Percentiles rank a stretch among this genome's conserved stretches.
Conservation (phyloP, 257 asterid species). For the Jasminum sambac region DNA sequence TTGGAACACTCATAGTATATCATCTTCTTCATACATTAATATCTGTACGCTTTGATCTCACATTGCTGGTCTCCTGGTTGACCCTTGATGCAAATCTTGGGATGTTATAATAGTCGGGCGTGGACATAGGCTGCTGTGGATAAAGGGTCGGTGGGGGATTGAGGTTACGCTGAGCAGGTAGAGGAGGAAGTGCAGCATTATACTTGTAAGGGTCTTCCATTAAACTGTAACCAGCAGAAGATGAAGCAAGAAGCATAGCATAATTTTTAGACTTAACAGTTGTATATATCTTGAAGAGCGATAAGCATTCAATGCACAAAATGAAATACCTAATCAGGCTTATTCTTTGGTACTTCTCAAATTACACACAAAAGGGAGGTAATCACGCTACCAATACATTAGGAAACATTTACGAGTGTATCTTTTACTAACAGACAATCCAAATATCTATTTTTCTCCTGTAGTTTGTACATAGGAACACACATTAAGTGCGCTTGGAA, state of each 20-base stretch:
- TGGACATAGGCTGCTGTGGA: slow-evolving; percentile 95
- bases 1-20: neutral
- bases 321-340: neutral
- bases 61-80: slow-evolving; percentile 44
- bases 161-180: slow-evolving; percentile 91
- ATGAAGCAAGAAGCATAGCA: neutral
- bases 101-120: slow-evolving; percentile 76
- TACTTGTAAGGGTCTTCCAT: slow-evolving; percentile 63
- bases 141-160: slow-evolving; percentile 97
- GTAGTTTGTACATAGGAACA: too few relatives aligned
- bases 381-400: neutral
- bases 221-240: slow-evolving; percentile 40
- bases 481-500: too few relatives aligned
- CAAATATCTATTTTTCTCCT: too few relatives aligned
- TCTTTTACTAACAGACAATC: too few relatives aligned
- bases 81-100: slow-evolving; percentile 55
- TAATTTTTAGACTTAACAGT: neutral
- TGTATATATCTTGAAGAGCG: neutral
- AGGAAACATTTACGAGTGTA: too few relatives aligned
- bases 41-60: slow-evolving; percentile 76
- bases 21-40: slow-evolving; percentile 56
- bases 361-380: neutral
- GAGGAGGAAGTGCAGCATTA: slow-evolving; percentile 74
- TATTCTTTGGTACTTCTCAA: neutral
- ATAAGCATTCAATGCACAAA: neutral